These are phyloP conservation scores for Hymenoscyphus fraxineus DNA, from an alignment of 2,329 filamentous ascomycete genomes.

Conservation along the genomic window DNA sequence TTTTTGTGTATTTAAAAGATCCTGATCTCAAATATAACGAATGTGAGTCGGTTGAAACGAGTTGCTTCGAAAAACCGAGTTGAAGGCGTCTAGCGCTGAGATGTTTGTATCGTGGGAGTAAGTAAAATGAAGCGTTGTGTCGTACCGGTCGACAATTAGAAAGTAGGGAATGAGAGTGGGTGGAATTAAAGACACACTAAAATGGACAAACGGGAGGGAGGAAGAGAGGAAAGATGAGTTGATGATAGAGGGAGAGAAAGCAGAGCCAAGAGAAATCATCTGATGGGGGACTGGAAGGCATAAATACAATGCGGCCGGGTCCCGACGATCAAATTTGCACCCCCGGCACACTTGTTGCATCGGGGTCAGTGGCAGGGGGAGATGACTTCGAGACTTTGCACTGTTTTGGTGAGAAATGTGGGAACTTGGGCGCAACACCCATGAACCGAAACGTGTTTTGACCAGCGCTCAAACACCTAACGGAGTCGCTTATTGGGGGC, in stretches of 20 bases:
- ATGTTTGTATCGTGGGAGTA: constrained; percentile 6
- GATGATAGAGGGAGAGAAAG: constrained; percentile 3
- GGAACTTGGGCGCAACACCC: neutral
- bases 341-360: constrained; percentile 7
- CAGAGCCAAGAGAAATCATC: constrained; percentile 12
- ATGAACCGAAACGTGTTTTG: constrained; percentile 16
- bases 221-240: constrained; percentile 7
- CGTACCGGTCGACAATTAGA: constrained; percentile 36
- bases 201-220: constrained; percentile 13
- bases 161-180: constrained; percentile 13
- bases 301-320: constrained; percentile 12
- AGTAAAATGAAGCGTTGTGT: constrained; percentile 19
- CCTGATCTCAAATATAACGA: constrained; percentile 24
- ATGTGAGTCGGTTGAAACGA: constrained; percentile 15
- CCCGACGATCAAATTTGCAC: constrained; percentile 12
- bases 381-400: neutral
- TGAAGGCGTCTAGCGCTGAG: constrained; percentile 30
- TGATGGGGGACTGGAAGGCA: constrained; percentile 16
- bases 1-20: constrained; percentile 11
- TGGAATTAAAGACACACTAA: constrained; percentile 13
- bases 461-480: constrained; percentile 10
- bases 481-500: neutral
- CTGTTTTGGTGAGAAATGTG: neutral
- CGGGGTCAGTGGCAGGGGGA: neutral
- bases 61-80: constrained; percentile 5